These are phyloP conservation scores for Picochlorum sp. DNA, from an alignment of 139 green algal genomes.

Conservation along the genomic window DNA sequence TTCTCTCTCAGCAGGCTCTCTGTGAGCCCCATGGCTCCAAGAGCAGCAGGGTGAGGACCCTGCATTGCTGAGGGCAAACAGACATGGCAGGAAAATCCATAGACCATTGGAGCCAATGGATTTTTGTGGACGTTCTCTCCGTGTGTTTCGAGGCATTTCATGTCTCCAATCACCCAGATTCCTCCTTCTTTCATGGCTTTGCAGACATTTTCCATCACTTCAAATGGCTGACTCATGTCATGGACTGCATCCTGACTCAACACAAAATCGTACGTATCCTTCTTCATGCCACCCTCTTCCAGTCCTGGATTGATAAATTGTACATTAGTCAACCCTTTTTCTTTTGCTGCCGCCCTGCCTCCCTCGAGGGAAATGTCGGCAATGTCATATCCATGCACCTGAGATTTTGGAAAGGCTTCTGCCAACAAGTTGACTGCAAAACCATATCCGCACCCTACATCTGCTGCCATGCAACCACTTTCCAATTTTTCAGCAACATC, in stretches of 20 bases:
- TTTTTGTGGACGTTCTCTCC: conserved; percentile 14
- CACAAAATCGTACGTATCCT: conserved; percentile 19
- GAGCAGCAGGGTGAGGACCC: conserved; percentile 4
- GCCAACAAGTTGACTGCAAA: conserved; percentile 11
- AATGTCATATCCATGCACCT: conserved; percentile 21
- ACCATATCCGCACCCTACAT: conserved; percentile 24
- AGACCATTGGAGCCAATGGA: conserved; percentile 19
- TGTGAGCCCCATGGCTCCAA: conserved; percentile 17
- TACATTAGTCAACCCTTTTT: conserved; percentile 13
- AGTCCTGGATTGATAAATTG: conserved; percentile 16
- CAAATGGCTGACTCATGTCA: conserved; percentile 22
- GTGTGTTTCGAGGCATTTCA: conserved; percentile 14
- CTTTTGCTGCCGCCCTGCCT: not conserved
- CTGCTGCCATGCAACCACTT: conserved; percentile 16
- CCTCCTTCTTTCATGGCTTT: conserved; percentile 10
- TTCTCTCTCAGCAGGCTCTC: conserved; percentile 5
- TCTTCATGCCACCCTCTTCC: conserved; percentile 13
- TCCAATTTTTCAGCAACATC: conserved; percentile 14
- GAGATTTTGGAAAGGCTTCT: conserved; percentile 14
- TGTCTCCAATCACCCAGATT: conserved; percentile 22
- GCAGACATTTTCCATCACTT: conserved; percentile 13
- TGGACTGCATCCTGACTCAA: conserved; percentile 31
- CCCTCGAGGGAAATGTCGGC: conserved; percentile 9
- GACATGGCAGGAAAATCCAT: conserved; percentile 23
- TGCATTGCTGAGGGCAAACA: conserved; percentile 26